phyloP scores from a whole-genome alignment of 2,329 filamentous ascomycete species.

The Alternaria incomplexa region DNA sequence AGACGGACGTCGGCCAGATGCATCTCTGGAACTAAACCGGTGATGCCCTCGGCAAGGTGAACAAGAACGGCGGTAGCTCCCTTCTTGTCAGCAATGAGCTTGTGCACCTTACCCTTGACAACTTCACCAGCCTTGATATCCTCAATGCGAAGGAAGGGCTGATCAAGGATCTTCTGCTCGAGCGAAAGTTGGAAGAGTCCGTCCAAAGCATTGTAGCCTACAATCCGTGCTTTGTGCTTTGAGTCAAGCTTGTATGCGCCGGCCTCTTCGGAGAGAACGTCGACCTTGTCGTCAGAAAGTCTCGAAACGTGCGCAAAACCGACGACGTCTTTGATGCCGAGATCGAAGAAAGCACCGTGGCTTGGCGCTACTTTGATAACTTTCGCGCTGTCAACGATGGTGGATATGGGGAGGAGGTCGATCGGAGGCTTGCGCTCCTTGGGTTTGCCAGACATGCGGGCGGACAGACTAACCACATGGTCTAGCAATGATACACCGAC shows the following conservation, averaged over 20 bases:
- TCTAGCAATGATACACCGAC: slow-evolving; percentile 86
- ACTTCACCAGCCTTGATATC: slow-evolving; percentile 83
- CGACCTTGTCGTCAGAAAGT: slow-evolving; percentile 87
- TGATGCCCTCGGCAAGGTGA: slow-evolving; percentile 83
- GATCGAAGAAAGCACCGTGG: slow-evolving; percentile 80
- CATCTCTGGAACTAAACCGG: slow-evolving; percentile 84
- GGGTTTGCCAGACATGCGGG: slow-evolving; percentile 44
- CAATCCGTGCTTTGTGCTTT: slow-evolving; percentile 78
- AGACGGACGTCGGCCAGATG: slow-evolving; percentile 88
- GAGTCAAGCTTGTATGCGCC: slow-evolving; percentile 81
- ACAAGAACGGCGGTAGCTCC: slow-evolving; percentile 83
- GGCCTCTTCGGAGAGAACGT: slow-evolving; percentile 75
- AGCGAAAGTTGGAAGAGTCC: slow-evolving; percentile 85
- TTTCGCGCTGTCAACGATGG: slow-evolving; percentile 76
- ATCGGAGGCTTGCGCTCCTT: slow-evolving; percentile 61
- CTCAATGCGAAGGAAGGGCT: slow-evolving; percentile 88
- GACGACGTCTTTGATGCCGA: slow-evolving; percentile 70
- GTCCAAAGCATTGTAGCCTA: slow-evolving; percentile 88
- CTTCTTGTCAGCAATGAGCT: slow-evolving; percentile 77
- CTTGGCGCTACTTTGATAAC: slow-evolving; percentile 80
- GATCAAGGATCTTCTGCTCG: slow-evolving; percentile 80
- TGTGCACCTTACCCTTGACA: slow-evolving; percentile 83
- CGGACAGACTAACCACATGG: slow-evolving; percentile 74
- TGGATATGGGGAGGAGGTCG: slow-evolving; percentile 71
- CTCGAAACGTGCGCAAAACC: slow-evolving; percentile 95